Conservation (phyloP, 2,329 filamentous ascomycete genomes). For the Trichothecium sympodiale region DNA sequence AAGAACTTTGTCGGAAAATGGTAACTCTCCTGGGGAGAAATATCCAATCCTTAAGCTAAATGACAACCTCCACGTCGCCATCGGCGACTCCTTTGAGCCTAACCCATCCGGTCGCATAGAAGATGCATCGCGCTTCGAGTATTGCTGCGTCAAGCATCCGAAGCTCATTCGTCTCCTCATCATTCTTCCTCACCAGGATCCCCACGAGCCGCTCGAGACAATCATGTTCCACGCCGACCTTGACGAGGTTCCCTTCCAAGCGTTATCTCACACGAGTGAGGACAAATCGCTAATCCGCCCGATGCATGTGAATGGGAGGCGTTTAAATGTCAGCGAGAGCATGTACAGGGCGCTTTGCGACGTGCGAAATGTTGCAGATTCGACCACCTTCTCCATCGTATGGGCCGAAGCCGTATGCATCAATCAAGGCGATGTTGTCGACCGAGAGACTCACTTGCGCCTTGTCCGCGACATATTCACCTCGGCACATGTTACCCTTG, state of each 20-base stretch:
- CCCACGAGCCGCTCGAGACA: slow-evolving; percentile 8
- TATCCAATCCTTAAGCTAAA: slow-evolving; percentile 8
- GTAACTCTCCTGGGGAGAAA: slow-evolving; percentile 3
- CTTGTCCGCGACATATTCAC: slow-evolving; percentile 7
- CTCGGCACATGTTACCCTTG: slow-evolving; percentile 3
- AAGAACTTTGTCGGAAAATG: neutral
- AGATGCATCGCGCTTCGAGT: slow-evolving; percentile 5
- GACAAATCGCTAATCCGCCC: slow-evolving; percentile 1
- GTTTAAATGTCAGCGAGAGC: slow-evolving; percentile 4
- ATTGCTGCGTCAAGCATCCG: slow-evolving; percentile 6
- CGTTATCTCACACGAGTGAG: slow-evolving; percentile 5
- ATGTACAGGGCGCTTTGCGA: slow-evolving; percentile 7
- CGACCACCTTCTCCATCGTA: slow-evolving; percentile 6
- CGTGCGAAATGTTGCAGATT: slow-evolving; percentile 7
- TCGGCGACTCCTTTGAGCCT: slow-evolving; percentile 9
- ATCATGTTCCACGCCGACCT: slow-evolving; percentile 10
- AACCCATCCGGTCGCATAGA: slow-evolving; percentile 6
- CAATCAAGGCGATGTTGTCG: slow-evolving; percentile 7
- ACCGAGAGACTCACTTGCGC: slow-evolving; percentile 9
- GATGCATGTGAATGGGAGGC: slow-evolving; percentile 9
- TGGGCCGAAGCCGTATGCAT: slow-evolving; percentile 13
- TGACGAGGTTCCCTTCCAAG: slow-evolving; percentile 9
- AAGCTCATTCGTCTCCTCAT: slow-evolving; percentile 9
- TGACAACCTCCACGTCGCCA: slow-evolving; percentile 7
- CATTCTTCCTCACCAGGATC: slow-evolving; percentile 6